Percentiles rank a stretch among this genome's conserved stretches.
Conservation (phyloP, 2,329 filamentous ascomycete species). For the Pyricularia sp. region DNA sequence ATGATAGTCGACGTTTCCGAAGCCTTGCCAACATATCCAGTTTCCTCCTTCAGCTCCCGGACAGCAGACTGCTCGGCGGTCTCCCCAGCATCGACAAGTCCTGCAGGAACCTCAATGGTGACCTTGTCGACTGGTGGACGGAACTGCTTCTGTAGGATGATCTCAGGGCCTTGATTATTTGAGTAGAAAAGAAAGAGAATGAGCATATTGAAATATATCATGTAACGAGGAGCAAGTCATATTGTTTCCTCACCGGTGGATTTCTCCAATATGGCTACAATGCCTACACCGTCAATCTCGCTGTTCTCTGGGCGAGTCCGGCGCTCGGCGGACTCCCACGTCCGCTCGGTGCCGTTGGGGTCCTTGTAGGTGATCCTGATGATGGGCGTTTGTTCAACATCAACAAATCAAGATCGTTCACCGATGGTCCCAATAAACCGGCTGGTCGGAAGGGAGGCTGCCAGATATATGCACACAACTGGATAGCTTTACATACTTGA, state of each 20-base stretch:
- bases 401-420: background rate
- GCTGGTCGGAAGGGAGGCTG: background rate
- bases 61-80: constrained; percentile 47
- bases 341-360: constrained; percentile 41
- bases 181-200: background rate
- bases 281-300: constrained; percentile 60
- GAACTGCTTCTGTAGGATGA: constrained; percentile 55
- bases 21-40: constrained; percentile 46
- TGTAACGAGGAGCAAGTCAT: background rate
- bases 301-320: constrained; percentile 47
- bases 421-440: background rate
- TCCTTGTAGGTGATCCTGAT: constrained; percentile 50
- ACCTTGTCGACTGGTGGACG: constrained; percentile 47
- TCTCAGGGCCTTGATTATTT: constrained; percentile 28
- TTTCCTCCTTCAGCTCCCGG: constrained; percentile 53
- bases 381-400: background rate
- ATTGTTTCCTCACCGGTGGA: constrained; percentile 22
- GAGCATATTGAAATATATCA: background rate
- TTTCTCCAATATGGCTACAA: constrained; percentile 53
- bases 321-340: constrained; percentile 64
- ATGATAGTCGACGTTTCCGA: constrained; percentile 50
- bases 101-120: constrained; percentile 52
- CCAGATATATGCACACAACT: background rate
- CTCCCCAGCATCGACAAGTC: constrained; percentile 49
- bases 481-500: constrained; percentile 31